Evolutionary conservation across 75 land plant species (phyloP).

Genomic region (Sequoia sempervirens): DNA sequence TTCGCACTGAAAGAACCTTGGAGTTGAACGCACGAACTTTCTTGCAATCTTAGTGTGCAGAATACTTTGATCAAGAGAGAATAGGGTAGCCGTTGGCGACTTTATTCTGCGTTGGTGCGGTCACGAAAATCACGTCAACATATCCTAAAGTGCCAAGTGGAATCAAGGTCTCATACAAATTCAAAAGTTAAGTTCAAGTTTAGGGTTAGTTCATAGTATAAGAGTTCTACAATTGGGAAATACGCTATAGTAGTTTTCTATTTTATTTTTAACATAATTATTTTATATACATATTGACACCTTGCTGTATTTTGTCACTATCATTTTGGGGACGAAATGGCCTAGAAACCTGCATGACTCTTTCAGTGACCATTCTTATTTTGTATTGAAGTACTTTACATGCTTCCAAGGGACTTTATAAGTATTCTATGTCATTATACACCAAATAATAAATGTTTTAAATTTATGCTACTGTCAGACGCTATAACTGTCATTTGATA

Average conservation of each 20-base stretch:
- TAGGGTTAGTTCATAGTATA: background rate
- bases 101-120: no score
- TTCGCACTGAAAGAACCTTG: no score
- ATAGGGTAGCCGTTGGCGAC: no score
- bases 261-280: no score
- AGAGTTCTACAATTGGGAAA: background rate
- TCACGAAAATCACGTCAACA: no score
- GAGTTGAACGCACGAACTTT: no score
- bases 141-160: no score
- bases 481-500: background rate
- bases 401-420: background rate
- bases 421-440: background rate
- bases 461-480: background rate
- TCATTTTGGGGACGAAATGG: background rate
- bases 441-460: background rate
- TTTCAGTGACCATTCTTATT: background rate
- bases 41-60: no score
- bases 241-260: background rate
- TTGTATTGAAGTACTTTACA: background rate
- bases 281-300: background rate
- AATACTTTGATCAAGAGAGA: no score
- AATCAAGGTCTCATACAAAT: no score
- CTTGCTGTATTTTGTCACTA: background rate
- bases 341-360: background rate
- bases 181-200: background rate